phyloP scores from a whole-genome alignment of 225 moss, liverwort and hornwort species.

The Neckera pumila region DNA sequence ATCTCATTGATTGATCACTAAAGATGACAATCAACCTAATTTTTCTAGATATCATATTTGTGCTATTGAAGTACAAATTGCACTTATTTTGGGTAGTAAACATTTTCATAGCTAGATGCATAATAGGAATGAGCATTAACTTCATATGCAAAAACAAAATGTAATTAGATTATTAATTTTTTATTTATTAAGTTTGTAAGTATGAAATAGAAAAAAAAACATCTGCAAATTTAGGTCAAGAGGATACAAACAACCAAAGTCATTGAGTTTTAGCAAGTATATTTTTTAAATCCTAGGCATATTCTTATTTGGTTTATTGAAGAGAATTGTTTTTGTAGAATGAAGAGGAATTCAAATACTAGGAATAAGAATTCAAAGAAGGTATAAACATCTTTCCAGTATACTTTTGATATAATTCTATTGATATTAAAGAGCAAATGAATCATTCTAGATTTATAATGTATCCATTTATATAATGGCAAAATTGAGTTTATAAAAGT shows the following conservation, averaged over 20 bases:
- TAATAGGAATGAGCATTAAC: not conserved
- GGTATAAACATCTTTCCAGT: not conserved
- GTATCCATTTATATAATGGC: not conserved
- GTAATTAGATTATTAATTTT: not conserved
- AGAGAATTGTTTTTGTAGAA: not conserved
- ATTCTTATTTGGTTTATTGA: not conserved
- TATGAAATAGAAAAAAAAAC: not conserved
- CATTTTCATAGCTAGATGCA: not conserved
- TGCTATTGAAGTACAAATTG: not conserved
- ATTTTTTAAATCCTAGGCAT: not conserved
- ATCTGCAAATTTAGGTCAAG: not conserved
- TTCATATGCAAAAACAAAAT: not conserved
- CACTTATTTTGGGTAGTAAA: not conserved
- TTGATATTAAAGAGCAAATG: not conserved
- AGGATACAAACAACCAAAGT: not conserved
- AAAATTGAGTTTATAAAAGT: not conserved
- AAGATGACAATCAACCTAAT: not conserved
- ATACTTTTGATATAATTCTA: not conserved
- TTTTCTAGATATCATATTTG: not conserved
- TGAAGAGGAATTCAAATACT: not conserved
- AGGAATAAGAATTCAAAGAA: too few relatives aligned
- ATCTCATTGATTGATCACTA: not conserved
- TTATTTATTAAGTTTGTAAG: not conserved
- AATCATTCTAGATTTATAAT: rapidly evolving
- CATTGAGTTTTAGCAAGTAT: not conserved